Conservation (phyloP, 768 basidiomycete genomes). For the Lentinula boryana region DNA sequence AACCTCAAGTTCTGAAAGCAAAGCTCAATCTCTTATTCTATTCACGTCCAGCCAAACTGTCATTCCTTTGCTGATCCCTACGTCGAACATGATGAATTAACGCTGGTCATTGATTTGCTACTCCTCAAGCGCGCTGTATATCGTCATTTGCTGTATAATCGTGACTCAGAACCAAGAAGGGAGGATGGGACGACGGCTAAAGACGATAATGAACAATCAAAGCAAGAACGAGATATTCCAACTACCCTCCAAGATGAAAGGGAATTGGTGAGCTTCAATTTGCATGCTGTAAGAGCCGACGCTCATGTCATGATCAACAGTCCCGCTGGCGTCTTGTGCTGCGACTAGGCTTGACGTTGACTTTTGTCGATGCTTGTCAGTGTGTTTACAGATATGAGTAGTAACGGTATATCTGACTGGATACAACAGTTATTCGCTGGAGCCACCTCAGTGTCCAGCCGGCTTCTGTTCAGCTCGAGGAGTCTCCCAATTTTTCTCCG, state of each 20-base stretch:
- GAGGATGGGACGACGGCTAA: slow-evolving; percentile 16
- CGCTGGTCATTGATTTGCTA: slow-evolving; percentile 72
- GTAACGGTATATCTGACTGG: background rate
- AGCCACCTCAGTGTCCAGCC: slow-evolving; percentile 53
- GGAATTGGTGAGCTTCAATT: slow-evolving; percentile 20
- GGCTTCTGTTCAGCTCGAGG: slow-evolving; percentile 16
- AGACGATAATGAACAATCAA: slow-evolving; percentile 7
- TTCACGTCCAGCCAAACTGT: slow-evolving; percentile 43
- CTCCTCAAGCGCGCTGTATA: slow-evolving; percentile 79
- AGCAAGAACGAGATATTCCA: background rate
- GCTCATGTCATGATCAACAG: slow-evolving; percentile 25
- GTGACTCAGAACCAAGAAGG: slow-evolving; percentile 59
- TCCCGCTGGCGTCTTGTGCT: slow-evolving; percentile 55
- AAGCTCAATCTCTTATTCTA: background rate
- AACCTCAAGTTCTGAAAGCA: slow-evolving; percentile 4
- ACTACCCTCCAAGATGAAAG: slow-evolving; percentile 5
- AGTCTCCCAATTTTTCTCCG: slow-evolving; percentile 30
- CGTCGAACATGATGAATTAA: slow-evolving; percentile 76
- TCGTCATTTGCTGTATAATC: slow-evolving; percentile 76
- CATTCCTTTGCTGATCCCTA: slow-evolving; percentile 77
- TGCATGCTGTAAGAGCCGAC: background rate
- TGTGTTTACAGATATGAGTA: slow-evolving; percentile 11
- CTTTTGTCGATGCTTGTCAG: slow-evolving; percentile 72
- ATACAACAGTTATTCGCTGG: slow-evolving; percentile 66
- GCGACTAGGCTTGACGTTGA: slow-evolving; percentile 50